These are phyloP conservation scores for Phytopythium chamaehyphon DNA, from an alignment of 352 stramenopile genomes.

Conservation along the genomic window DNA sequence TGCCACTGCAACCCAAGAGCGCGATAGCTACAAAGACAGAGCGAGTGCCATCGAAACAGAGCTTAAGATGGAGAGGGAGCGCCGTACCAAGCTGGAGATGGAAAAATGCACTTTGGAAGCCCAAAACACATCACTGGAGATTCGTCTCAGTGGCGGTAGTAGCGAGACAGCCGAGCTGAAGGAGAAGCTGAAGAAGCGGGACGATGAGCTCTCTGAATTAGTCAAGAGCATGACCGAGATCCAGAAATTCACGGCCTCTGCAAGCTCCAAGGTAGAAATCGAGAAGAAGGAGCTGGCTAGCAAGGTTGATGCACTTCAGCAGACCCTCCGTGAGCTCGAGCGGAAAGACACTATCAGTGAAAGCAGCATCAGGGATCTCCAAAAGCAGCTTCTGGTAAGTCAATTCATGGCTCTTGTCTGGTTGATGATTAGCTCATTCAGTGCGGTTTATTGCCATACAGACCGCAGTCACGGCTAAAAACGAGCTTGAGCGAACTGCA, in stretches of 20 bases:
- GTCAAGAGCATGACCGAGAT: conserved; percentile 72
- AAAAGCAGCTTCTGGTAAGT: conserved; percentile 44
- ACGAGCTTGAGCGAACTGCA: conserved; percentile 14
- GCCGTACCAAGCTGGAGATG: conserved; percentile 45
- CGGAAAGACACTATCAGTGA: conserved; percentile 39
- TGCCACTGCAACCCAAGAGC: conserved; percentile 39
- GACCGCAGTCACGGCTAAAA: conserved; percentile 1
- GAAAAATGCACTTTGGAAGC: conserved; percentile 62
- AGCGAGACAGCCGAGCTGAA: conserved; percentile 50
- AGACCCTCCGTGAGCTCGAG: conserved; percentile 43
- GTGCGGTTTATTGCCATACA: conserved; percentile 4
- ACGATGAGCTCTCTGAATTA: conserved; percentile 61
- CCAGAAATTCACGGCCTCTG: conserved; percentile 63
- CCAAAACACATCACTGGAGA: conserved; percentile 51
- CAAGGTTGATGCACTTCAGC: conserved; percentile 57
- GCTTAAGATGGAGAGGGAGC: conserved; percentile 48
- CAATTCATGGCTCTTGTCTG: background rate
- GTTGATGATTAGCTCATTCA: background rate
- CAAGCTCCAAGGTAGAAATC: conserved; percentile 55
- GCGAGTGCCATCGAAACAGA: conserved; percentile 35
- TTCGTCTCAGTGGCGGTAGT: conserved; percentile 22
- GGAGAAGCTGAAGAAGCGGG: conserved; percentile 58
- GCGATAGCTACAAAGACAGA: conserved; percentile 42
- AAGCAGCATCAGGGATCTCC: conserved; percentile 42
- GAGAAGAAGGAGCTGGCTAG: conserved; percentile 66